Percentiles rank a stretch among this genome's conserved stretches.
Evolutionary conservation across 192 early-diverging fungal genomes (phyloP).

Genomic region (Backusella psychrophila): DNA sequence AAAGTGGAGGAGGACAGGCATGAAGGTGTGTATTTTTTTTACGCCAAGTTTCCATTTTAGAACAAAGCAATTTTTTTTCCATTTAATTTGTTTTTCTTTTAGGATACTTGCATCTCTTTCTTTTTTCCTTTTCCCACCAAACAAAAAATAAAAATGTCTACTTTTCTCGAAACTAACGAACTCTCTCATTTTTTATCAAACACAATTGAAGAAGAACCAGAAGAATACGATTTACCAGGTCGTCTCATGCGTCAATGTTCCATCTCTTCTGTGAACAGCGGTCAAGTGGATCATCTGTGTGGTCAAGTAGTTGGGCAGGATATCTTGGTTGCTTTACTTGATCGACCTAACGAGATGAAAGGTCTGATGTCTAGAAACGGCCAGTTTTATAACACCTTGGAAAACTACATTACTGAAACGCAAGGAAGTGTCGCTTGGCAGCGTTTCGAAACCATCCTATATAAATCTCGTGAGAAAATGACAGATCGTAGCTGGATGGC

Average conservation of each 20-base stretch:
- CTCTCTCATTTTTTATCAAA: background rate
- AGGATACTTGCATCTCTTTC: background rate
- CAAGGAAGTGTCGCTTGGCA: constrained; percentile 29
- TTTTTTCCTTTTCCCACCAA: background rate
- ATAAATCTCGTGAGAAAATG: constrained; percentile 27
- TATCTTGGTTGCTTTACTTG: constrained; percentile 29
- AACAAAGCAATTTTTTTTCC: background rate
- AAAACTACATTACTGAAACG: constrained; percentile 20
- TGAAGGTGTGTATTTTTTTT: constrained; percentile 5
- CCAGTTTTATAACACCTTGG: constrained; percentile 21
- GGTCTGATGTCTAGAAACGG: constrained; percentile 19
- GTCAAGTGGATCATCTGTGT: constrained; percentile 4
- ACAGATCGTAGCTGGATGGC: constrained; percentile 32
- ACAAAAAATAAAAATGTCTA: background rate
- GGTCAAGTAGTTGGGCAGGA: constrained; percentile 18
- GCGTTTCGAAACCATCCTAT: constrained; percentile 23
- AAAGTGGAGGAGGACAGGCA: background rate
- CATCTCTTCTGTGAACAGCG: background rate
- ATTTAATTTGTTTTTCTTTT: background rate
- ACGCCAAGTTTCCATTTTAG: constrained; percentile 3
- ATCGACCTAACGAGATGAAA: constrained; percentile 29
- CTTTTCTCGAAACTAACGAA: background rate
- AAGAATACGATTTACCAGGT: background rate
- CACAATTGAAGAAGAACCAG: constrained; percentile 4
- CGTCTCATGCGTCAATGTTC: background rate